Evolutionary conservation across 768 basidiomycete species (phyloP), one percentile per base, ranked within the genome.

Genomic region (Leucocoprinus sp.): DNA sequence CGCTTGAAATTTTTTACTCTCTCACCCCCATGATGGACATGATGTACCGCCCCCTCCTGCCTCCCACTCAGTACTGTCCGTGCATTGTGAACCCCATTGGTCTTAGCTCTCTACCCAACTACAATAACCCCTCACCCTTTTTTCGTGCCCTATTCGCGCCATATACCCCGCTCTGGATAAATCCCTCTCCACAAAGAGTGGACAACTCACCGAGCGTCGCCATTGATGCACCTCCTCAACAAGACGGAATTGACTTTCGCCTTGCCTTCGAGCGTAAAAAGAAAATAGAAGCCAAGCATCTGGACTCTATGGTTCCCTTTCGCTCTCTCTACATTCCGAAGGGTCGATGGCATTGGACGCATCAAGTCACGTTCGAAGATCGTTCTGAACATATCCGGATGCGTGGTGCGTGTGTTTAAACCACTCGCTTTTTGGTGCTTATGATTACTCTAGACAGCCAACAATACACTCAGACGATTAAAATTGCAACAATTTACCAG

Each of bases 331-430:
- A 45, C 24, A 19, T 18, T 8, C 43, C 43, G 2, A 45, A 45
- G 22, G 43, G 43, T 27, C 23, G 36, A 27, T 45, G 43, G 43
- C 35, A 36, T 5, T 45, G 43, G 43, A 45, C 36, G n/a, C 26
- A 45, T 12, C 43, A 45, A 37, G 27, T 37, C 8, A 9, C 35
- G 18, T 37, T 45, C 8, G 35, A 45, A 37, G 21, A 45, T 19
- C 43, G 35, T 17, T 18, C 35, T 14, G 43, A 45, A 45, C 24
- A 45, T 18, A 21, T 37, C 23, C 17, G 15, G 8, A 37, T 45
- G 14, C 17, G 8, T 27, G 14, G 43, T 45, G n/a, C 17, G 43
- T 36, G 6, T 31, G 4, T n/a, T 14, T 14, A 8, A 12, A 4
- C 14, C 8, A 5, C n/a, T 31, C 4, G 4, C 9, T 14, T 3